Base-by-base conservation (phyloP, 768 basidiomycete species). In the Pleurotus citrinopileatus region DNA sequence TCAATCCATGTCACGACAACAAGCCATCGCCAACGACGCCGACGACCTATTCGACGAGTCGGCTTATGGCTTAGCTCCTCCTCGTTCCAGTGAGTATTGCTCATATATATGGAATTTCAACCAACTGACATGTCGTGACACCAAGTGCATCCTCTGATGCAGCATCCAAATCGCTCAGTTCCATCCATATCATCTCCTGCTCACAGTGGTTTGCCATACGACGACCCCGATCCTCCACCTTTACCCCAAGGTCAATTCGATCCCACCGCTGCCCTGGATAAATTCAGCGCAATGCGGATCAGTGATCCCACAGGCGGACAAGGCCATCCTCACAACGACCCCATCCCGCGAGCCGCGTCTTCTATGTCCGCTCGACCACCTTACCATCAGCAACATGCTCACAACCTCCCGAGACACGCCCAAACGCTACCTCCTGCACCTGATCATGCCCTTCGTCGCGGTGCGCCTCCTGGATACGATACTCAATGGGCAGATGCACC, bases 201-300 rank as follows among this genome's bases (percentile, higher is more conserved):
- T n/a, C n/a, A n/a, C n/a, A n/a, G n/a, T n/a, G n/a, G n/a, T n/a
- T n/a, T n/a, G n/a, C n/a, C n/a, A n/a, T n/a, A n/a, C n/a, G n/a
- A n/a, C n/a, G n/a, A n/a, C n/a, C n/a, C n/a, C n/a, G n/a, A n/a
- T n/a, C n/a, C n/a, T n/a, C n/a, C n/a, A n/a, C n/a, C n/a, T n/a
- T n/a, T 13, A 6, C 29, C 38, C 38, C 17, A 17, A 12, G 38
- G 68, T n/a, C 65, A 73, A 45, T 75, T 71, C 52, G 79, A 81
- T 65, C 64, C 80, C 36, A 74, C 77, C 5, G 67, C 68, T 28
- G 70, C 75, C 28, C 72, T 78, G 36, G 77, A 80, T 59, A 65
- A 73, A 38, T 82, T 89, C 66, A 75, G 76, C 42, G 68, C 77
- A 37, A 70, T 91, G 65, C 76, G 69, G 46, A 67, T 89, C 54